These are phyloP conservation scores for Mrakia blollopis DNA, from an alignment of 768 basidiomycete species.

Conservation along the genomic window DNA sequence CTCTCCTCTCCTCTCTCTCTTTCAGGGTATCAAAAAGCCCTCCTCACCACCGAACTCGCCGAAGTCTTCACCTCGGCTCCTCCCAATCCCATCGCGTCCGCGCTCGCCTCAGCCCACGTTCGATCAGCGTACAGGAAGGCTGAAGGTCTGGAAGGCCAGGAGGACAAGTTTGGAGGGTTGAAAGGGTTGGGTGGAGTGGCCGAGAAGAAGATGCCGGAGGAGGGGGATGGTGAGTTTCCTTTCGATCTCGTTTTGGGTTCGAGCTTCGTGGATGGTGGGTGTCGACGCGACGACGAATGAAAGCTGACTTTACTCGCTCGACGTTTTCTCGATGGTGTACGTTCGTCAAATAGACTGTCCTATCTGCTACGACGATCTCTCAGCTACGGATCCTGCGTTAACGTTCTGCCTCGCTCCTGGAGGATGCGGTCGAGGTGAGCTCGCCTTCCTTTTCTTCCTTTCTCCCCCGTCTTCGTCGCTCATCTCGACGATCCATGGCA, in stretches of 20 bases:
- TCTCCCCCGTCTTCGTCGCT: not conserved
- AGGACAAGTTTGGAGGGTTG: slow-evolving; percentile 7
- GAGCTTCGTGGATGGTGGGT: not conserved
- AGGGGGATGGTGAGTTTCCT: slow-evolving; percentile 17
- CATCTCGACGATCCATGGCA: too few species aligned
- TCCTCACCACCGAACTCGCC: slow-evolving; percentile 21
- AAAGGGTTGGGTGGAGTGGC: slow-evolving; percentile 9
- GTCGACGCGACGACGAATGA: not conserved
- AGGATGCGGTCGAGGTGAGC: slow-evolving; percentile 20
- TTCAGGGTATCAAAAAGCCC: slow-evolving; percentile 19
- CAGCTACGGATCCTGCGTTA: not conserved
- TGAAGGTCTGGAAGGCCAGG: not conserved
- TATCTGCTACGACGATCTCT: slow-evolving; percentile 24
- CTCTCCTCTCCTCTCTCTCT: not conserved
- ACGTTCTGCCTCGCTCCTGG: slow-evolving; percentile 12
- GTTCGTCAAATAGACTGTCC: slow-evolving; percentile 15
- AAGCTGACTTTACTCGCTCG: not conserved
- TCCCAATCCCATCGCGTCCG: slow-evolving; percentile 3
- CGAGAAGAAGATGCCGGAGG: slow-evolving; percentile 21
- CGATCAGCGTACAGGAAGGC: slow-evolving; percentile 9
- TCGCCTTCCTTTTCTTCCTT: not conserved
- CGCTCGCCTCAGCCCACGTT: not conserved
- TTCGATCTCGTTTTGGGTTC: not conserved
- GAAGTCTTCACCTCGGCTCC: slow-evolving; percentile 16
- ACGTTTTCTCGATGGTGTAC: not conserved